phyloP scores from a whole-genome alignment of 805 yeast species.

The Jamesozyma spencerorum region DNA sequence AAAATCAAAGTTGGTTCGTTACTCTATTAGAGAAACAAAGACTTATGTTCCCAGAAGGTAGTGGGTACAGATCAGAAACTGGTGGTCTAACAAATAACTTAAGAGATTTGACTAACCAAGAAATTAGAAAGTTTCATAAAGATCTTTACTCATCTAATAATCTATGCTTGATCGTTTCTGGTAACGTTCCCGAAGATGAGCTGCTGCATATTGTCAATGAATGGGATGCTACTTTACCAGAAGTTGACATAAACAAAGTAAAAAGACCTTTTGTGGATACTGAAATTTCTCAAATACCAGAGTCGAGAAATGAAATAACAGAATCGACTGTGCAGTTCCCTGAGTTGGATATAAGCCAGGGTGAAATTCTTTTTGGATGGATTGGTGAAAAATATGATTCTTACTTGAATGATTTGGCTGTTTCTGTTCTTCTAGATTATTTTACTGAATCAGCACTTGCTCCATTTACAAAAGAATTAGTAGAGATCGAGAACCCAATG shows the following conservation, averaged over 20 bases:
- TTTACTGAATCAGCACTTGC: constrained; percentile 73
- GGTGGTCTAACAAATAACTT: constrained; percentile 82
- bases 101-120: constrained; percentile 60
- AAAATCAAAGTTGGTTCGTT: constrained; percentile 64
- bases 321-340: constrained; percentile 65
- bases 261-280: constrained; percentile 76
- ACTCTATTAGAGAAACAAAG: constrained; percentile 52
- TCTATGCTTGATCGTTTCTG: constrained; percentile 73
- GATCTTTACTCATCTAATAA: constrained; percentile 73
- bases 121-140: constrained; percentile 68
- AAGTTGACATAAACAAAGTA: constrained; percentile 22
- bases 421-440: constrained; percentile 63
- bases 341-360: constrained; percentile 77
- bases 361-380: constrained; percentile 69
- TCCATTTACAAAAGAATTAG: constrained; percentile 56
- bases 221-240: constrained; percentile 52
- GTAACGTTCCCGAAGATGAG: constrained; percentile 71
- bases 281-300: constrained; percentile 34
- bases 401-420: constrained; percentile 49
- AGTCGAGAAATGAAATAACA: constrained; percentile 35
- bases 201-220: constrained; percentile 47
- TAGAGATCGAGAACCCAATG: constrained; percentile 73
- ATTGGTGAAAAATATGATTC: constrained; percentile 63
- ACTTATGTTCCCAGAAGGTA: constrained; percentile 41
- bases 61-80: constrained; percentile 88